A percentile compares a stretch with the other conserved stretches of the same genome.
Evolutionary conservation across 1,284 basidiomycete species (phyloP).

Genomic region (Leccinum subfulvum): DNA sequence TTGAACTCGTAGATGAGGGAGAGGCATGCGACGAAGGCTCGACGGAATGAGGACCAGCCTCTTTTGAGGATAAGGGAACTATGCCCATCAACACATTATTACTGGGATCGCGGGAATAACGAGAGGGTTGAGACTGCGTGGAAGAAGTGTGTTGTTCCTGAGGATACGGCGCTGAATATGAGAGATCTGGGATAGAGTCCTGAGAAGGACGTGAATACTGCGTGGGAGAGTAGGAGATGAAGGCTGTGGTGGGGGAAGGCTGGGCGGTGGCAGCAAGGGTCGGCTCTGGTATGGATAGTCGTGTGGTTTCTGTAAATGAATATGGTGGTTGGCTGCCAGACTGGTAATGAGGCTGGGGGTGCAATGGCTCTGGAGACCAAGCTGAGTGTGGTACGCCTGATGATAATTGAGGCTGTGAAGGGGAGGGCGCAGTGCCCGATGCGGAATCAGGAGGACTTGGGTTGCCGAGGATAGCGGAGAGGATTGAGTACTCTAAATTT

Average conservation of each 20-base stretch:
- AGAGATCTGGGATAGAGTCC: slow-evolving; percentile 32
- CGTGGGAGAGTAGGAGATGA: slow-evolving; percentile 35
- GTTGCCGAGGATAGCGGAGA: slow-evolving; percentile 86
- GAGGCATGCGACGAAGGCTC: slow-evolving; percentile 37
- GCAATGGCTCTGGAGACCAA: slow-evolving; percentile 43
- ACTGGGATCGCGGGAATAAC: slow-evolving; percentile 47
- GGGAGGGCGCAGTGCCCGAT: slow-evolving; percentile 42
- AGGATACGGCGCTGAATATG: slow-evolving; percentile 34
- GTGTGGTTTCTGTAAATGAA: slow-evolving; percentile 33
- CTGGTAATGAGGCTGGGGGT: slow-evolving; percentile 31
- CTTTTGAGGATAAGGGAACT: slow-evolving; percentile 22
- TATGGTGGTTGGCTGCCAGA: slow-evolving; percentile 21
- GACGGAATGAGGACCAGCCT: slow-evolving; percentile 32
- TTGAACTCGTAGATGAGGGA: slow-evolving; percentile 43
- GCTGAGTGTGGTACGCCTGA: slow-evolving; percentile 43
- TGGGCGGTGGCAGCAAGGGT: slow-evolving; percentile 30
- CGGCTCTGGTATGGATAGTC: slow-evolving; percentile 42
- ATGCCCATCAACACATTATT: slow-evolving; percentile 28
- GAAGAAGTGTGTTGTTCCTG: slow-evolving; percentile 26
- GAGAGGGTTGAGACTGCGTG: slow-evolving; percentile 46
- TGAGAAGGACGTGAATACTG: slow-evolving; percentile 49
- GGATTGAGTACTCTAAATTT: slow-evolving; percentile 88
- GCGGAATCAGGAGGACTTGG: slow-evolving; percentile 60
- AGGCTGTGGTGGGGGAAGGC: slow-evolving; percentile 35
- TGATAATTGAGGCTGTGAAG: slow-evolving; percentile 38